Conservation (phyloP, 2,329 filamentous ascomycete species). For the Aspergillus unguis region DNA sequence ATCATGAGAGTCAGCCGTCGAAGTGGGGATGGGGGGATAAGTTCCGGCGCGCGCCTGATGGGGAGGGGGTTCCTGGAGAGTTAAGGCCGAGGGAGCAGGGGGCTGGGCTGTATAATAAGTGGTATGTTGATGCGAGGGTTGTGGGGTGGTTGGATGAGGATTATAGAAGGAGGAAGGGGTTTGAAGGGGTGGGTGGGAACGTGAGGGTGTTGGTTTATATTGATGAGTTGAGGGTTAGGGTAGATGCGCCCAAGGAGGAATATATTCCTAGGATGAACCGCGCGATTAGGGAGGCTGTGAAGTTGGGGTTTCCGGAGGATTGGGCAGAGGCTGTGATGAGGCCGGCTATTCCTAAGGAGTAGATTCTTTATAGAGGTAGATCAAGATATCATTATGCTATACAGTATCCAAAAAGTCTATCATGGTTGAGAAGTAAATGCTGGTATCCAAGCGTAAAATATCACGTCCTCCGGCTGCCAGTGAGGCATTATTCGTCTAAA, state of each 20-base stretch:
- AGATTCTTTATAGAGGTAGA: neutral
- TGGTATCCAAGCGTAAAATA: conserved; percentile 1
- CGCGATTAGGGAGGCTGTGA: conserved; percentile 38
- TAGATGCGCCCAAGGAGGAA: conserved; percentile 34
- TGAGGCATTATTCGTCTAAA: conserved; percentile 31
- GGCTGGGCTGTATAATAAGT: conserved; percentile 37
- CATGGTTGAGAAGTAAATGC: conserved; percentile 2
- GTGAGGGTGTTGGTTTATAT: conserved; percentile 40
- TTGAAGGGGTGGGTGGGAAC: conserved; percentile 8
- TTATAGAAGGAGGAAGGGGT: conserved; percentile 4
- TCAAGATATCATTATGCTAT: neutral
- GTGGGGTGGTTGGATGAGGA: conserved; percentile 31
- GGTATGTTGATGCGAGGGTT: conserved; percentile 32
- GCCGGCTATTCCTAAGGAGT: conserved; percentile 32
- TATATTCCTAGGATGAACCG: conserved; percentile 45
- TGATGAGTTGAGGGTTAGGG: conserved; percentile 36
- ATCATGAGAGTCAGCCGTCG: conserved; percentile 9
- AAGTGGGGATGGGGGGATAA: no score
- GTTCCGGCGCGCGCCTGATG: neutral
- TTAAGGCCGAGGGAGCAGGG: conserved; percentile 34
- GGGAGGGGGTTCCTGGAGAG: conserved; percentile 9
- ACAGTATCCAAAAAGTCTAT: conserved; percentile 10
- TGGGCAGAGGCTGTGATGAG: conserved; percentile 42
- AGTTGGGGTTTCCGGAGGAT: conserved; percentile 31
- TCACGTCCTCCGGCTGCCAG: conserved; percentile 6